A percentile compares a stretch with the other conserved stretches of the same genome.
phyloP scores from a whole-genome alignment of 129 eudicot species.

The Flaveria trinervia region DNA sequence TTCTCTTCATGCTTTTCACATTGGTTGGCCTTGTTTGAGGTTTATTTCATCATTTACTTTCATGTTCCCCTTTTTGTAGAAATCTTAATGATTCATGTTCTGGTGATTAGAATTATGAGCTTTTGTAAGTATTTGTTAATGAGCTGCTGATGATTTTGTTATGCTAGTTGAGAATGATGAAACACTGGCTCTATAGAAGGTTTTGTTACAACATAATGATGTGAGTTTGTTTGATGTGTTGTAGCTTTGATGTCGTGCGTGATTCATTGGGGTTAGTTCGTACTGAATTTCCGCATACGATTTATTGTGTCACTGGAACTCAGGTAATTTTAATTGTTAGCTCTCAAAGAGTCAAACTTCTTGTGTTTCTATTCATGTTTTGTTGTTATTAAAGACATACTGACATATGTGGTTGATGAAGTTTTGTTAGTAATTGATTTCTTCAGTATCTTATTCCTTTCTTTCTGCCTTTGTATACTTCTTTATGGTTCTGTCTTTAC shows the following conservation, averaged over 20 bases:
- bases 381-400: neutral
- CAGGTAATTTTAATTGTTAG: constrained; percentile 53
- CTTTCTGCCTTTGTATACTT: no score
- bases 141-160: neutral
- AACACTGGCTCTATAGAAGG: neutral
- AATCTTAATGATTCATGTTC: neutral
- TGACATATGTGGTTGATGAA: neutral
- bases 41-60: constrained; percentile 14
- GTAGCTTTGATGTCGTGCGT: constrained; percentile 83
- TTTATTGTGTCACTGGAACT: constrained; percentile 80
- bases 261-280: constrained; percentile 89
- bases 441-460: neutral
- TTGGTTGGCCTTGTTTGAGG: constrained; percentile 99
- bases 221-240: constrained; percentile 16
- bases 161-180: constrained; percentile 2
- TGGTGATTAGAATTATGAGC: neutral
- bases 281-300: constrained; percentile 86
- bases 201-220: neutral
- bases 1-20: constrained; percentile 86
- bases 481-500: constrained; percentile 16
- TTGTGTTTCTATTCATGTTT: neutral
- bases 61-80: neutral
- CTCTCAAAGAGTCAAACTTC: neutral
- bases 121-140: no score
- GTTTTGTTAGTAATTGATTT: neutral